Evolutionary conservation across 2,329 filamentous ascomycete species (phyloP).

Genomic region (Plenodomus tracheiphilus): DNA sequence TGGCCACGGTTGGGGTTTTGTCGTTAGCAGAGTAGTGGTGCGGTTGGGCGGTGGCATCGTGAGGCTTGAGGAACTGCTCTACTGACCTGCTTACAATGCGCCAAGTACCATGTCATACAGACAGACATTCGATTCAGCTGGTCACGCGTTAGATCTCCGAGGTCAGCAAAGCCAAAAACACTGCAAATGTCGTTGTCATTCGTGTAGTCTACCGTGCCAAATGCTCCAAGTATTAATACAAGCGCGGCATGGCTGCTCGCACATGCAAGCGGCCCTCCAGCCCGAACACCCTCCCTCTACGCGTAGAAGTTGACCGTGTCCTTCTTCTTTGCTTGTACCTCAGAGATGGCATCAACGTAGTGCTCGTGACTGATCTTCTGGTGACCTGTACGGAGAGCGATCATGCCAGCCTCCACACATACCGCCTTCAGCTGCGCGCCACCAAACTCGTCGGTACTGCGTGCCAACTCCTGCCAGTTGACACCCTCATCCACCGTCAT

Average conservation of each 20-base stretch:
- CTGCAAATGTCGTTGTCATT: slow-evolving; percentile 11
- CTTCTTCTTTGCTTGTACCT: slow-evolving; percentile 89
- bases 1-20: slow-evolving; percentile 1
- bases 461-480: slow-evolving; percentile 94
- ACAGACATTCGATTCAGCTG: neutral
- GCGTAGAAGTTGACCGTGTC: slow-evolving; percentile 61
- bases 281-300: slow-evolving; percentile 23
- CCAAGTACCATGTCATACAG: neutral
- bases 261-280: slow-evolving; percentile 25
- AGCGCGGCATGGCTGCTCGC: slow-evolving; percentile 22
- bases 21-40: neutral
- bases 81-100: neutral
- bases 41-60: too few species aligned
- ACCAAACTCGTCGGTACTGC: slow-evolving; percentile 97
- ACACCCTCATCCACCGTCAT: slow-evolving; percentile 94
- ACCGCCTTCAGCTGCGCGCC: slow-evolving; percentile 98
- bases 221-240: slow-evolving; percentile 42
- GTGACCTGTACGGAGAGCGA: slow-evolving; percentile 90
- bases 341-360: slow-evolving; percentile 96
- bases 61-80: neutral
- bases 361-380: slow-evolving; percentile 98
- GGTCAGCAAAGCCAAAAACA: neutral
- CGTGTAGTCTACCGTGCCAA: slow-evolving; percentile 16
- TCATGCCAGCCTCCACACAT: slow-evolving; percentile 99
- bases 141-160: neutral